These are phyloP conservation scores for Solidago caesia DNA, from an alignment of 129 eudicot species.

Conservation along the genomic window DNA sequence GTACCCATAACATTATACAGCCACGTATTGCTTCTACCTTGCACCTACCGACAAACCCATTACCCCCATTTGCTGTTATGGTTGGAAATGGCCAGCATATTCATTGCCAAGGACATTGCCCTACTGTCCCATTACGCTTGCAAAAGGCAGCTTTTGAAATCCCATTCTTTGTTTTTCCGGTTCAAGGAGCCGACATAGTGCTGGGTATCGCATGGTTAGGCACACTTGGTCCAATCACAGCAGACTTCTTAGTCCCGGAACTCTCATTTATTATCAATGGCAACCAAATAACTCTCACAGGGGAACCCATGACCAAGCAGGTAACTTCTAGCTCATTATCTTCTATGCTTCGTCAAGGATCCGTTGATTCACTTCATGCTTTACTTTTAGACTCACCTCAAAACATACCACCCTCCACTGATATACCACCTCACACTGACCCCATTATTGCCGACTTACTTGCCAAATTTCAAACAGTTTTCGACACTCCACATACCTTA, in stretches of 20 bases:
- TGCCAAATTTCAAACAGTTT: too few relatives aligned
- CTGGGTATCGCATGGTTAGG: not conserved
- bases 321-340: not conserved
- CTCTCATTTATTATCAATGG: not conserved
- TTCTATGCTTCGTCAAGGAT: too few relatives aligned
- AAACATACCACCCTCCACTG: too few relatives aligned
- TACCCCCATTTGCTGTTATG: not conserved
- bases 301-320: not conserved
- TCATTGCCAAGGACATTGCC: not conserved
- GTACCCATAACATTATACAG: too few relatives aligned
- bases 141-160: not conserved
- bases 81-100: not conserved
- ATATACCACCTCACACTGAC: too few relatives aligned
- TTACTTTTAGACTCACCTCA: too few relatives aligned
- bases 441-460: too few relatives aligned
- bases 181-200: too few relatives aligned
- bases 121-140: not conserved
- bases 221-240: not conserved
- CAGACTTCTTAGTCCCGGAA: not conserved
- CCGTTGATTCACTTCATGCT: too few relatives aligned
- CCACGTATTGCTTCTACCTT: too few relatives aligned
- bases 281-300: not conserved
- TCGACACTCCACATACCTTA: not conserved
- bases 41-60: not conserved
- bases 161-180: not conserved